These are phyloP conservation scores for Petasospora rhodanensis DNA, from an alignment of 1,139 yeast species.

Conservation along the genomic window DNA sequence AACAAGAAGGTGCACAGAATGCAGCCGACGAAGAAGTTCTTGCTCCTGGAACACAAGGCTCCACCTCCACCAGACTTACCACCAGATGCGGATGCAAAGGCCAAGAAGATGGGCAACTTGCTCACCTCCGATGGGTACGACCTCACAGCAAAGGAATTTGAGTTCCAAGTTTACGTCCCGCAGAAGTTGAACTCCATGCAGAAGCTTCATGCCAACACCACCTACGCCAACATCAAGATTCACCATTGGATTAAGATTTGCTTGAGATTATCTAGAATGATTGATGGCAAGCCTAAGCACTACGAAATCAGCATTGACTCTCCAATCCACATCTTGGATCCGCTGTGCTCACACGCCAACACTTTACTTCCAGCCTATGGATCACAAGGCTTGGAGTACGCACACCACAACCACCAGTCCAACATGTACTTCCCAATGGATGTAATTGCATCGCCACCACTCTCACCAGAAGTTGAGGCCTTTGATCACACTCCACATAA, in stretches of 20 bases:
- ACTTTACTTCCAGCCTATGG: conserved; percentile 52
- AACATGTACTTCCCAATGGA: conserved; percentile 38
- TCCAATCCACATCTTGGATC: conserved; percentile 67
- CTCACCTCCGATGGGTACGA: conserved; percentile 33
- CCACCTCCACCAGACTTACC: conserved; percentile 31
- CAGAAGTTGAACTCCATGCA: conserved; percentile 46
- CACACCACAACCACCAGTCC: conserved; percentile 28
- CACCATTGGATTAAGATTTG: conserved; percentile 95
- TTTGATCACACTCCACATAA: conserved; percentile 30
- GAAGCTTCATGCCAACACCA: conserved; percentile 75
- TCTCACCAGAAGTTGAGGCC: conserved; percentile 54
- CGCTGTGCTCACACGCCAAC: conserved; percentile 66
- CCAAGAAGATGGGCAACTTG: conserved; percentile 37
- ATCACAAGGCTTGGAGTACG: conserved; percentile 10
- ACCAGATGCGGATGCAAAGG: conserved; percentile 30
- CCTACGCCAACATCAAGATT: conserved; percentile 69
- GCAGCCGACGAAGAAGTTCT: conserved; percentile 80
- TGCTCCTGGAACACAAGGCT: conserved; percentile 78
- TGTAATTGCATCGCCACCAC: conserved; percentile 36
- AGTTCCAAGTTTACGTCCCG: conserved; percentile 81
- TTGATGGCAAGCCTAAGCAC: conserved; percentile 67
- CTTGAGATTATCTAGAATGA: conserved; percentile 63
- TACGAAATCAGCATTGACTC: conserved; percentile 91
- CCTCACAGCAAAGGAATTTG: conserved; percentile 59
- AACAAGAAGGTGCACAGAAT: conserved; percentile 84